Evolutionary conservation across 148 eudicot genomes (phyloP).

Genomic region (Limonium bicolor): DNA sequence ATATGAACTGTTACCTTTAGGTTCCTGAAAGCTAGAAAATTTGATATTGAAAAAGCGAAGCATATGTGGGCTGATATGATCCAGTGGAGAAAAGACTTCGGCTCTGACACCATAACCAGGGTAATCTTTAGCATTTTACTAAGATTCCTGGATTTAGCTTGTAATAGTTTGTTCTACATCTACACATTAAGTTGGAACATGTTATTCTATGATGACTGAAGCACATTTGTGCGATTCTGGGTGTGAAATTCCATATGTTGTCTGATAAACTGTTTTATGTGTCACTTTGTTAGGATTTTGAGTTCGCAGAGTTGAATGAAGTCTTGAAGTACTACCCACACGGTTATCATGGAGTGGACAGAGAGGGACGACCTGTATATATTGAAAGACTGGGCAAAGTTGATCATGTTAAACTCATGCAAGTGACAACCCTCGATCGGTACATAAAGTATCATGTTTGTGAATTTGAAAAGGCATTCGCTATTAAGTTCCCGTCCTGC

Average conservation of each 20-base stretch:
- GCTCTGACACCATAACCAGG: slow-evolving; percentile 43
- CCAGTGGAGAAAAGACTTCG: slow-evolving; percentile 66
- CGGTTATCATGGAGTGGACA: slow-evolving; percentile 95
- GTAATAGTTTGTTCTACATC: no score
- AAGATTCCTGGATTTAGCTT: no score
- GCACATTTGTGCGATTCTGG: no score
- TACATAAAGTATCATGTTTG: slow-evolving; percentile 75
- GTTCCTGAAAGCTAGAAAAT: slow-evolving; percentile 61
- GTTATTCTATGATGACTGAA: no score
- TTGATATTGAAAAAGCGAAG: slow-evolving; percentile 55
- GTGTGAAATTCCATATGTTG: no score
- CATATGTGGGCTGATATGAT: slow-evolving; percentile 72
- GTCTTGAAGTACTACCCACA: slow-evolving; percentile 86
- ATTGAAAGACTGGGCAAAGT: slow-evolving; percentile 84
- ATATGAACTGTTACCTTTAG: slow-evolving; percentile 15
- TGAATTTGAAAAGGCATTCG: slow-evolving; percentile 80
- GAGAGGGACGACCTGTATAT: slow-evolving; percentile 86
- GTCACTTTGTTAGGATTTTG: slow-evolving; percentile 64
- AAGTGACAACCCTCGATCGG: slow-evolving; percentile 84
- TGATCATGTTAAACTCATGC: slow-evolving; percentile 81
- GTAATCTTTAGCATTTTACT: slow-evolving; percentile 11
- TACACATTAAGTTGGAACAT: neutral
- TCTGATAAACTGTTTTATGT: slow-evolving; percentile 1
- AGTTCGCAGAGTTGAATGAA: slow-evolving; percentile 65
- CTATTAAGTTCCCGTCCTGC: slow-evolving; percentile 78